Evolutionary conservation across 805 yeast species (phyloP), one percentile per base, ranked within the genome.

Genomic region (Candida quercuum): DNA sequence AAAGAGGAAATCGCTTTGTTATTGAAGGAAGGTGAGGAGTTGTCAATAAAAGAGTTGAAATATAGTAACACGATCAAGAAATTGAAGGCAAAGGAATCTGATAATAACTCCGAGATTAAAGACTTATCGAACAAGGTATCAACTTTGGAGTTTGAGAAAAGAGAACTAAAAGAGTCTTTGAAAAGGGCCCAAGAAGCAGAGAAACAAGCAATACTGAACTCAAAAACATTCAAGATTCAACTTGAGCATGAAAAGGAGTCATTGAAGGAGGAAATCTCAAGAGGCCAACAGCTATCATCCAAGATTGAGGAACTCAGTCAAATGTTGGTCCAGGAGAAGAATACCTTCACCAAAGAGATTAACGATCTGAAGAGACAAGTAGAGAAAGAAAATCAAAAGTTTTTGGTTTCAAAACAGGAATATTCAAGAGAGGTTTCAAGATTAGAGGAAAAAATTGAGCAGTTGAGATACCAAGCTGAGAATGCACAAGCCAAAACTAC

Each of bases 391-490:
- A 60, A 66, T 48, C 44, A 64, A 40, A 48, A 59, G 48, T 40
- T 45, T 4, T 39, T 41, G n/a, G 21, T 41, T 0, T 16, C 39
- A 9, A 44, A 41, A 23, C 43, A 46, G 4, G 58, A 60, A 25
- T 48, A 52, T 16, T 43, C 47, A 4, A 46, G 52, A 23, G 87
- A 81, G 49, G 67, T 78, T 14, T 59, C 71, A 24, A 60, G 80
- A 35, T 61, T 86, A 23, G 96, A 87, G 54, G 71, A 71, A 15
- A 78, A 79, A 41, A 67, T 86, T 36, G 97, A 91, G 60, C 64
- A 67, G 22, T 61, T 82, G 37, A 67, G 96, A 31, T 66, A 76
- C 22, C 74, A 76, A 46, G 63, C 74, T 20, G 96, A 88, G 53
- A 56, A 60, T 18, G 51, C 52, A 2, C 51, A 57, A 19, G 59